Base-by-base conservation (phyloP, 179 eudicot species). In the Nepenthes alata region DNA sequence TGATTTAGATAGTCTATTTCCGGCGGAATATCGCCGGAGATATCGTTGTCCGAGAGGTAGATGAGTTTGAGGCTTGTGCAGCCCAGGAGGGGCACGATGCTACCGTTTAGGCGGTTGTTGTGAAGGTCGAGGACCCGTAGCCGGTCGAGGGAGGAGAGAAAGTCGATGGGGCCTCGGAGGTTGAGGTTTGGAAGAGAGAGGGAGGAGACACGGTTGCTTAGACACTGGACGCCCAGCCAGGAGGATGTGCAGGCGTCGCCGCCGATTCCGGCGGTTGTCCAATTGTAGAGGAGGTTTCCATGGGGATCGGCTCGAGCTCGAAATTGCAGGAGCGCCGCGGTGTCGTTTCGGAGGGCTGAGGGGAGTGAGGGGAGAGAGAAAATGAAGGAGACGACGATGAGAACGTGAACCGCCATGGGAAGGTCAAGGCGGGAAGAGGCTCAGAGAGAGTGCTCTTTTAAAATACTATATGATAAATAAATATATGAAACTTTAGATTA, bases 51-150 rank as follows among this genome's bases (percentile, higher is more conserved):
- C 1, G 86, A 79, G 62, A 87, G 83, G 59, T 90, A 90, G 9
- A 83, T 59, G 7, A 74, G 89, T 25, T 88, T 85, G 48, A 91
- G 72, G 60, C 83, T 84, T 2, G 75, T 47, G 64, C 83, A 79
- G 11, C 48, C 60, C 0, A 81, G 25, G 58, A 91, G 47, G 14
- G 88, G 70, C 2, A 72, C 52, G 14, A 91, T 44, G 45, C 87
- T 67, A 68, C 89, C 89, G 60, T 91, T 91, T 25, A 91, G 77
- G 72, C 98, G 96, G 70, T 91, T 91, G 49, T 66, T 47, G 15
- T 78, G 78, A 71, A 91, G 89, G 62, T 91, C 96, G n/a, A 91
- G 82, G 55, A 76, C 37, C 11, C 96, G 96, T 48, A 91, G 95
- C 67, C 88, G 89, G 38, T 81, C 82, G 36, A 91, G 82, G 4